phyloP scores from a whole-genome alignment of 768 basidiomycete species.

The Mycena epipterygia region DNA sequence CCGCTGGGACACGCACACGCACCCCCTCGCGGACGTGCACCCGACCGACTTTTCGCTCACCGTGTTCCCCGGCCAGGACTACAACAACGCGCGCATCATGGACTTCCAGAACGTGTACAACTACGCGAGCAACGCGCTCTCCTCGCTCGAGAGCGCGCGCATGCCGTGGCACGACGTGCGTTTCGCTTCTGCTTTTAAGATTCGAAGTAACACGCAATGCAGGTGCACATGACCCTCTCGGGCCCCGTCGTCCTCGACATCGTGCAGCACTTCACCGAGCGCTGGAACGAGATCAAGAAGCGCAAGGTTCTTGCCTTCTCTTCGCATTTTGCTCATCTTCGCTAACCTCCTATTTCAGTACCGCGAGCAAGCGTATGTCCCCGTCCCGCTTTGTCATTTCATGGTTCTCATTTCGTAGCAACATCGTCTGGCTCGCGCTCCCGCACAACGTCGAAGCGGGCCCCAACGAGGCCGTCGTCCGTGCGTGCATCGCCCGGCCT shows the following conservation, averaged over 20 bases:
- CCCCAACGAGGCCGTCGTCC: conserved; percentile 76
- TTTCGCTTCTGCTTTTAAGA: not conserved
- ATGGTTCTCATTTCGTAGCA: conserved; percentile 47
- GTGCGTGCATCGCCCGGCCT: conserved; percentile 39
- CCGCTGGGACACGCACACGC: conserved; percentile 94
- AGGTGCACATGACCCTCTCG: conserved; percentile 88
- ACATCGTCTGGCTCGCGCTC: conserved; percentile 79
- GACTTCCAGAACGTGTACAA: conserved; percentile 90
- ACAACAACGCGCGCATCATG: conserved; percentile 89
- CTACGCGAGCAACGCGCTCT: conserved; percentile 79
- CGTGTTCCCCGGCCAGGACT: conserved; percentile 95
- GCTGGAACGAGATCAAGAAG: conserved; percentile 93
- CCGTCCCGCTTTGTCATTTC: not conserved
- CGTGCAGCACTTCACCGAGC: conserved; percentile 92
- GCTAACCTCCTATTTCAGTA: not conserved
- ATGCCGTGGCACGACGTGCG: conserved; percentile 97
- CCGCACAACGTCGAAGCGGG: conserved; percentile 76
- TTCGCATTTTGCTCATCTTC: not conserved
- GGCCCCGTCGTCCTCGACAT: conserved; percentile 92
- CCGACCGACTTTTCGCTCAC: conserved; percentile 86
- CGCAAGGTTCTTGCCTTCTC: conserved; percentile 45
- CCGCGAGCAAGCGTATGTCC: not conserved
- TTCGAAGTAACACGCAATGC: conserved; percentile 16
- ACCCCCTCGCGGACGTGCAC: conserved; percentile 93
- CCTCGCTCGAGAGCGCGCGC: conserved; percentile 74